Evolutionary conservation across 2,329 filamentous ascomycete species (phyloP).

Genomic region (Pseudocercospora fijiensis): DNA sequence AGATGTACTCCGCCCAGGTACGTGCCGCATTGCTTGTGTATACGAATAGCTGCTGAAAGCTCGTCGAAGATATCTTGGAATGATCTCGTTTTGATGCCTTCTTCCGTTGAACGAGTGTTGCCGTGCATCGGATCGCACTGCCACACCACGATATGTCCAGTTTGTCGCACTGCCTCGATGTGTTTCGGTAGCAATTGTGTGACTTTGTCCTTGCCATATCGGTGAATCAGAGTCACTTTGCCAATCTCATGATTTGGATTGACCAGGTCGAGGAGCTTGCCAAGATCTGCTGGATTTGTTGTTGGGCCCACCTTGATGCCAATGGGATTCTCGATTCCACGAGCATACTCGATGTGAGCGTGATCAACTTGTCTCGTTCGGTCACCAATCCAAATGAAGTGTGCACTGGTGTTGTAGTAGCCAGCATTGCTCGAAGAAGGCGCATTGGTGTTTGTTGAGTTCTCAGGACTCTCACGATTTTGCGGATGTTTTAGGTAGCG

Average conservation of each 20-base stretch:
- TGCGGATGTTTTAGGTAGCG: slow-evolving; percentile 67
- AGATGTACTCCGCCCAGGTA: slow-evolving; percentile 93
- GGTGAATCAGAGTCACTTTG: slow-evolving; percentile 93
- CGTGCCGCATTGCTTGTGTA: slow-evolving; percentile 79
- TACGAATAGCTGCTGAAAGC: slow-evolving; percentile 75
- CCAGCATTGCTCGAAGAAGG: slow-evolving; percentile 48
- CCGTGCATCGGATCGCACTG: slow-evolving; percentile 99
- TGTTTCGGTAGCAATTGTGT: slow-evolving; percentile 73
- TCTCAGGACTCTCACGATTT: slow-evolving; percentile 39
- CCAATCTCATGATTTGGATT: slow-evolving; percentile 81
- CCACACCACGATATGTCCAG: slow-evolving; percentile 80
- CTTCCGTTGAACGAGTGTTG: slow-evolving; percentile 64
- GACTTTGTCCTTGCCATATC: slow-evolving; percentile 82
- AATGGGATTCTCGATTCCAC: slow-evolving; percentile 91
- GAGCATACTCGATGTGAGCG: slow-evolving; percentile 95
- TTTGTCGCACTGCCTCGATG: slow-evolving; percentile 82
- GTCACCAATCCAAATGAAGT: slow-evolving; percentile 98
- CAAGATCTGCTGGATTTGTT: slow-evolving; percentile 73
- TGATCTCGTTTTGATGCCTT: slow-evolving; percentile 85
- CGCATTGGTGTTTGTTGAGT: background rate
- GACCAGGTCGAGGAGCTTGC: slow-evolving; percentile 76
- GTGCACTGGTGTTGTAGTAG: slow-evolving; percentile 91
- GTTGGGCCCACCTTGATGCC: slow-evolving; percentile 94
- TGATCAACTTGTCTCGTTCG: slow-evolving; percentile 90
- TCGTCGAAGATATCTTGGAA: slow-evolving; percentile 90